Evolutionary conservation across 2,329 filamentous ascomycete genomes (phyloP).

Genomic region (Neoascochyta sp.): DNA sequence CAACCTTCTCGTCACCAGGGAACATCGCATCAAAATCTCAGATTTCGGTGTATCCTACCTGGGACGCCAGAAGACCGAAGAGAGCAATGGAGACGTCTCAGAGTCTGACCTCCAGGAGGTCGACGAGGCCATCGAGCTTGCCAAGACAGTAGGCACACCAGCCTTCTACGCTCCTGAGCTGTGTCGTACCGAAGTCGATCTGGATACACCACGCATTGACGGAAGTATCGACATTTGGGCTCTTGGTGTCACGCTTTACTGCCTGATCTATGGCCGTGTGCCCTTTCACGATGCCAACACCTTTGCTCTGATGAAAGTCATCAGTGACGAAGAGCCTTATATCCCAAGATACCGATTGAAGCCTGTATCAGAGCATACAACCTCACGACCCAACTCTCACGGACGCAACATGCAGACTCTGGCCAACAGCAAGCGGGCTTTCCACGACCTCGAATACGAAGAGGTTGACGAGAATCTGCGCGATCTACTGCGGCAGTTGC

Average conservation of each 20-base stretch:
- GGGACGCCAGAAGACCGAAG: slow-evolving; percentile 78
- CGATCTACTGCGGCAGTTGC: slow-evolving; percentile 73
- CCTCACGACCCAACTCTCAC: slow-evolving; percentile 46
- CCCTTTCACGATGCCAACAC: slow-evolving; percentile 91
- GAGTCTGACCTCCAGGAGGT: slow-evolving; percentile 83
- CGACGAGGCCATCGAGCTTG: slow-evolving; percentile 91
- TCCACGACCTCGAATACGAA: slow-evolving; percentile 79
- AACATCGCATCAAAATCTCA: slow-evolving; percentile 91
- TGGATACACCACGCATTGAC: slow-evolving; percentile 70
- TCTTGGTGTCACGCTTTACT: slow-evolving; percentile 91
- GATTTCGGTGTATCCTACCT: slow-evolving; percentile 99
- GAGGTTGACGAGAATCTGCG: slow-evolving; percentile 74
- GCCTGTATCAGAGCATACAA: slow-evolving; percentile 55
- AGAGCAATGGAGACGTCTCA: slow-evolving; percentile 66
- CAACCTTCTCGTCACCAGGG: slow-evolving; percentile 81
- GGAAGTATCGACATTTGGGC: slow-evolving; percentile 98
- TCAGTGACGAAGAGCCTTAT: slow-evolving; percentile 88
- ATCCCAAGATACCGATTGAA: slow-evolving; percentile 79
- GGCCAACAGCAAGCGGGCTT: slow-evolving; percentile 66
- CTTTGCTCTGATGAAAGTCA: slow-evolving; percentile 85
- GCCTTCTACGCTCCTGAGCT: slow-evolving; percentile 97
- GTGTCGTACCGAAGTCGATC: slow-evolving; percentile 76
- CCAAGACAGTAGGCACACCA: slow-evolving; percentile 95
- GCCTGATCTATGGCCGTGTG: slow-evolving; percentile 87
- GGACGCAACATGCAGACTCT: slow-evolving; percentile 50